Evolutionary conservation across 2,329 filamentous ascomycete genomes (phyloP).

Genomic region (Aphanocladium album): DNA sequence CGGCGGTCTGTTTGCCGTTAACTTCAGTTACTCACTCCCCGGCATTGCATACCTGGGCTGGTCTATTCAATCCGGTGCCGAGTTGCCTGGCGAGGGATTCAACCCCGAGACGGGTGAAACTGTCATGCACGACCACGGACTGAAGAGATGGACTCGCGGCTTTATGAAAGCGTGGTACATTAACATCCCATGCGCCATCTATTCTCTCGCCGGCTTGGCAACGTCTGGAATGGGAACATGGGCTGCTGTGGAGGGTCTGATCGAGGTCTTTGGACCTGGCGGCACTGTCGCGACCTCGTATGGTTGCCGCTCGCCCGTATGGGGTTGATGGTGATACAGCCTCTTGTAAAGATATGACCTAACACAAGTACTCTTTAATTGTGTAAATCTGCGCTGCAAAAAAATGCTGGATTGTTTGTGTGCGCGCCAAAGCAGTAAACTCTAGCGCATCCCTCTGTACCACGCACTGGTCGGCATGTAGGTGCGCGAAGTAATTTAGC

Average conservation of each 20-base stretch:
- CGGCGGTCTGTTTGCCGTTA: constrained; percentile 48
- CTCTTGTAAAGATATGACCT: too few species aligned
- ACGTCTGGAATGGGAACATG: constrained; percentile 11
- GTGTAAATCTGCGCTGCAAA: too few species aligned
- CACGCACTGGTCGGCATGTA: too few species aligned
- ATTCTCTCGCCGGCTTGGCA: not conserved
- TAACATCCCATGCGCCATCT: not conserved
- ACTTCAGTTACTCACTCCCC: constrained; percentile 56
- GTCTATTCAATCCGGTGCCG: not conserved
- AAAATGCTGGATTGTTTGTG: too few species aligned
- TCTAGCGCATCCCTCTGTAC: too few species aligned
- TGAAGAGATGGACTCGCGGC: constrained; percentile 5
- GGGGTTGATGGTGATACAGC: not conserved
- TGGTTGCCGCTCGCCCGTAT: constrained; percentile 7
- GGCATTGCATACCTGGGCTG: constrained; percentile 22
- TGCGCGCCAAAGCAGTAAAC: too few species aligned
- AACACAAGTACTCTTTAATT: too few species aligned
- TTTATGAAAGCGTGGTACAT: constrained; percentile 6
- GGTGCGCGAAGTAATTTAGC: too few species aligned
- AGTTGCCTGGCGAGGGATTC: constrained; percentile 7
- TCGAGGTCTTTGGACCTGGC: constrained; percentile 1
- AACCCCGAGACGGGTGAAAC: constrained; percentile 6
- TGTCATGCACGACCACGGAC: not conserved
- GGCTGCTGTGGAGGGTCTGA: constrained; percentile 9
- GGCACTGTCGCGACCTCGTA: constrained; percentile 9